Evolutionary conservation across 345 rosid genomes (phyloP), one percentile per base, ranked within the genome.

Genomic region (sweet orange (Citrus sinensis)): DNA sequence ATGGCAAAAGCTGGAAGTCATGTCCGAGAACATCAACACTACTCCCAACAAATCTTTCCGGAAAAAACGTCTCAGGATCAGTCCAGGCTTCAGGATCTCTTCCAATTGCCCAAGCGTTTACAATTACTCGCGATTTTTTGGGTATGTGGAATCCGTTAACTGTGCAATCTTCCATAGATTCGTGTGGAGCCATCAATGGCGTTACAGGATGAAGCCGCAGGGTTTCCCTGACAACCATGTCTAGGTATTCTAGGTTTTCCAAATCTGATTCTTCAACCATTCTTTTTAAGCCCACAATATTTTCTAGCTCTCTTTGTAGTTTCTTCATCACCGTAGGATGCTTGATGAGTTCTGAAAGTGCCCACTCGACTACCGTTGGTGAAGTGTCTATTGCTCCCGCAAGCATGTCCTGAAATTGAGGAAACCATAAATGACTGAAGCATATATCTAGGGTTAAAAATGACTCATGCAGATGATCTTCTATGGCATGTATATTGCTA

Each of bases 191-290:
- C 22, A 86, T 40, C 29, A 87, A 67, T 6, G 89, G 90, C 9
- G 51, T 79, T 1, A 79, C 82, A 4, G 92, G 89, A 67, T 89
- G 92, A 8, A 89, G 83, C 79, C 91, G 80, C 8, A 86, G 30
- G 68, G 80, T 76, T 87, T 89, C 92, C 65, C 75, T 89, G 56
- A 86, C 73, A 25, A 89, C 88, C 89, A 83, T 83, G 71, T 87
- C 49, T 11, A 87, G 39, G 81, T 83, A 84, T 6, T 83, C 68
- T 32, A 86, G 34, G 25, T 63, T 82, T 1, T 82, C 81, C 24
- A 85, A 10, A 29, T 90, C 91, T 1, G 88, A 85, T 76, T 86
- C 93, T 67, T 88, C 87, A 4, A 85, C 88, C 83, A 74, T 75
- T 65, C 87, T 83, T 3, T 82, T 56, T 74, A 82, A 2, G 1